Base-by-base conservation (phyloP, 2,329 filamentous ascomycete genomes). In the Fusarium guadeloupense region DNA sequence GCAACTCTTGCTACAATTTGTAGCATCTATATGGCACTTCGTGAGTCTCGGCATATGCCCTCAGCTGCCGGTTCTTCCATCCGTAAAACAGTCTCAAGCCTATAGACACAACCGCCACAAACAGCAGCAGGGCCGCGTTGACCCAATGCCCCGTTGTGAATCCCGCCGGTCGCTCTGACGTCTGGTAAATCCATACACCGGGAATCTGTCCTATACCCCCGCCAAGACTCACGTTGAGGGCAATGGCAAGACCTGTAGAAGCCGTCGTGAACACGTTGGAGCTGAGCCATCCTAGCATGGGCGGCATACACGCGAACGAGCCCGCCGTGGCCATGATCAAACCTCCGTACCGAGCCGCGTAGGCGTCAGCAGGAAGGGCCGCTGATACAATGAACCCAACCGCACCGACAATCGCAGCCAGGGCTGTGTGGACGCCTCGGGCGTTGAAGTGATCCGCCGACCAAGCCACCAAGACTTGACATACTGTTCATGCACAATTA, bases 101-200 rank as follows among this genome's bases (percentile, higher is more conserved):
- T 6, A 85, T 67, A 53, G 84, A 82, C 2, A 85, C 85, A 0
- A 76, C 78, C 2, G 81, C 78, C 1, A 88, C 86, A 56, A 88
- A 81, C 12, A 89, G 76, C 34, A 89, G 67, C 63, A 89, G 72
- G 10, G 67, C 86, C 3, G 85, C 85, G 69, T 89, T 89, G 5
- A 81, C 83, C 84, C 85, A 90, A 69, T 91, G 88, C 0, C 89
- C 89, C 0, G 88, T 91, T 1, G 87, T 87, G 70, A 89, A 91
- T 0, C 89, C 89, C 9, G 65, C 74, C 19, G 76, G 72, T 16
- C 81, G 82, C 72, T 92, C 87, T 10, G 83, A 75, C 1, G 83
- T 79, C 69, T 88, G 89, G 75, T 91, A 91, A 59, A 90, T 91
- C 88, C 88, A 92, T 1, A 90, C 87, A 0, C 88, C 89, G 0